Base-by-base conservation (phyloP, 23 red algal species). In the Pyropia haitanensis region DNA sequence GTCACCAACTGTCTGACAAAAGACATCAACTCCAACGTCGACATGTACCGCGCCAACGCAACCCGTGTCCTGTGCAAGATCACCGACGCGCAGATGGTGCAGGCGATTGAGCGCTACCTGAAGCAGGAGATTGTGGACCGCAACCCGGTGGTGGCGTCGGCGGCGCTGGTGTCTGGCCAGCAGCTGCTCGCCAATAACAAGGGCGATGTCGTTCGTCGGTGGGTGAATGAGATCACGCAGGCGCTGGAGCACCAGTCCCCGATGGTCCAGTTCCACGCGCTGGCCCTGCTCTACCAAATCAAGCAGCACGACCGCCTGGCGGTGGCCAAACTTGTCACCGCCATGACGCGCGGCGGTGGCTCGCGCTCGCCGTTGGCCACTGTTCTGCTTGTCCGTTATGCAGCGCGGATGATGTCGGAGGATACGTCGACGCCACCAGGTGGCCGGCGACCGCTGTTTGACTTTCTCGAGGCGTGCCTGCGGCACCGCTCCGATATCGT, bases 1-100 rank as follows among this genome's bases (percentile, higher is more conserved):
- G 94, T 98, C 30, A 90, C 86, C 17, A 98, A 98, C 63, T 98
- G 94, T 20, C 85, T 98, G 32, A 98, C 83, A 24, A 98, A 98
- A 65, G 94, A 98, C 58, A 87, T 98, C 51, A 98, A 89, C 57
- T 91, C 85, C 49, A 85, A 86, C 67, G 85, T 88, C 33, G 94
- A 98, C 49, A 98, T 84, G 76, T 85, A 72, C 23, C 85, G 94
- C 50, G 94, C 94, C 29, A 98, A 98, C 56, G 94, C 94, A 2
- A 90, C 86, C 2, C 87, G 94, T 61, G 94, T 98, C 53, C 80
- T 98, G 48, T 98, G 94, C 65, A 67, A 69, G 18, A 90, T 98
- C 64, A 98, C 86, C 14, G 94, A 98, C 64, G 84, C 85, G 1
- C 72, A 83, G 28, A 98, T 90, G 85, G 86, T 98, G 19, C 74